Base-by-base conservation (phyloP, 495 filamentous ascomycete species). In the Monascus purpureus region DNA sequence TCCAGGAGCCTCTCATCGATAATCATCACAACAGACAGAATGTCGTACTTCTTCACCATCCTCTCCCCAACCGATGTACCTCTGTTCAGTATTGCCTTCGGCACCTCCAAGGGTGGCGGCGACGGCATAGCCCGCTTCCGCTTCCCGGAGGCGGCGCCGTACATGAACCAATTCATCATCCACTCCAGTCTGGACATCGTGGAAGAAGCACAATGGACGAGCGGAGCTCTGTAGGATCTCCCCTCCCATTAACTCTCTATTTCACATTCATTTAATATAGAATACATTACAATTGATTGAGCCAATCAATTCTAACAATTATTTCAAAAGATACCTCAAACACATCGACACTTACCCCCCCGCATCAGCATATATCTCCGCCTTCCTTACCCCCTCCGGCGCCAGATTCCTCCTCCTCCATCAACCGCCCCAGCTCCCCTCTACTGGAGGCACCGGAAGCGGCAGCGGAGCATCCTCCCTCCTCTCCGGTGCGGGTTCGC, bases 11-110 rank as follows among this genome's bases (percentile, higher is more conserved):
- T n/a, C n/a, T n/a, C n/a, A n/a, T n/a, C n/a, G n/a, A n/a, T n/a
- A n/a, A n/a, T n/a, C n/a, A n/a, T n/a, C n/a, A n/a, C n/a, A n/a
- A n/a, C n/a, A n/a, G n/a, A n/a, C n/a, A n/a, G n/a, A n/a, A 94
- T 95, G 86, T 93, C 84, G 35, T 96, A 93, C 70, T 93, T 93
- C 65, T 95, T 96, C 57, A 78, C 80, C 46, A 92, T 97, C 35
- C 68, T 96, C 52, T 86, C 84, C 46, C 92, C 88, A 2, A 80
- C 80, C 31, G 90, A 97, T 55, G 87, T 83, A 51, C 87, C 90
- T 13, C 72, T 95, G 35, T 97, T 95, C 65, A 85, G 92, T 58
- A 70, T 86, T 53, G 84, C 92, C 42, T 96, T 97, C 59, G 90
- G 90, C 43, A 94, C 86, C 28, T 87, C 82, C 20, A 94, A 94